Conservation (phyloP, 1,139 yeast species). For the Kodamaea alishanica region DNA sequence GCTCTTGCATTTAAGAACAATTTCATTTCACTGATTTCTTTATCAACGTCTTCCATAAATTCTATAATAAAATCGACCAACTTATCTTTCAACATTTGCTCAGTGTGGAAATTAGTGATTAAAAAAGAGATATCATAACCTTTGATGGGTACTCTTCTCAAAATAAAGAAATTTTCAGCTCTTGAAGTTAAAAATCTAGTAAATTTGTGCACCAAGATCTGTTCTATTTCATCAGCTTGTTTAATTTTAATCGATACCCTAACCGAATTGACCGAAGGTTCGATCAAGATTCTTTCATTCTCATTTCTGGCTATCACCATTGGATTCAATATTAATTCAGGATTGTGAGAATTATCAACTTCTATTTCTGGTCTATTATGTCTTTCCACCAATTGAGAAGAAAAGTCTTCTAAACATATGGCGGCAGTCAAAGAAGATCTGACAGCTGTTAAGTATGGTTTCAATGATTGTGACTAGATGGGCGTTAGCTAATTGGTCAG, state of each 20-base stretch:
- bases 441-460: conserved; percentile 92
- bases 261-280: conserved; percentile 87
- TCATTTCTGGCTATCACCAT: conserved; percentile 91
- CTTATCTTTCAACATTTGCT: conserved; percentile 91
- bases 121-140: conserved; percentile 93
- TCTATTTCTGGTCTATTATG: conserved; percentile 97
- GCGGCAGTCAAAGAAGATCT: conserved; percentile 94
- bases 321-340: conserved; percentile 84
- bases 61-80: conserved; percentile 94
- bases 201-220: conserved; percentile 88
- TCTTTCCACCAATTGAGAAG: conserved; percentile 93
- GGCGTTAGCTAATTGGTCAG: too few species aligned
- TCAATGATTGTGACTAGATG: conserved; percentile 81
- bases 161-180: conserved; percentile 89
- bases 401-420: conserved; percentile 88
- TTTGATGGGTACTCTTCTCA: conserved; percentile 85
- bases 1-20: conserved; percentile 95
- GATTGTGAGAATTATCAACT: conserved; percentile 57
- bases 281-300: conserved; percentile 87
- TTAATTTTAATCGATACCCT: conserved; percentile 89
- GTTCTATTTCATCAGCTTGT: conserved; percentile 97
- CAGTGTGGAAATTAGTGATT: conserved; percentile 92
- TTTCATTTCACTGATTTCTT: conserved; percentile 98
- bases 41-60: conserved; percentile 98
- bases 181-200: conserved; percentile 90